Conservation (phyloP, 208 protist species). For the Acanthamoeba lenticulata region DNA sequence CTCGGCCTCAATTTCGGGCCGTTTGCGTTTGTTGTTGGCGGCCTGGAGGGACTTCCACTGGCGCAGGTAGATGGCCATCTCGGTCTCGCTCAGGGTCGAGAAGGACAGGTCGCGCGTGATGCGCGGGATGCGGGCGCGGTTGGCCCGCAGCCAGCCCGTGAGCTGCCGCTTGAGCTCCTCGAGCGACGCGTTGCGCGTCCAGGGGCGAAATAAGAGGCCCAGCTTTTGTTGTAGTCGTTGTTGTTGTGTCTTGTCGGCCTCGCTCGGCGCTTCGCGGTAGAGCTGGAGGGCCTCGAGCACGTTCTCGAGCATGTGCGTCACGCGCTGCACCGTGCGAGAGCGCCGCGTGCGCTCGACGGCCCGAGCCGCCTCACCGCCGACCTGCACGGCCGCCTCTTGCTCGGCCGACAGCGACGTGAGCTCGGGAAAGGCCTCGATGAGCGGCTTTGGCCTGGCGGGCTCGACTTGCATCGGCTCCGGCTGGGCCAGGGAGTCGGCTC, state of each 20-base stretch:
- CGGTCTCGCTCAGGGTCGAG: slow-evolving; percentile 4
- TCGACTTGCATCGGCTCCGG: no score
- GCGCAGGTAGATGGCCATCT: slow-evolving; percentile 24
- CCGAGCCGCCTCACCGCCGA: no score
- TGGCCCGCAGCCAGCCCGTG: neutral
- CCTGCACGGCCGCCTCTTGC: no score
- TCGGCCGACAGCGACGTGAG: no score
- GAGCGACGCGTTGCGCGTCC: neutral
- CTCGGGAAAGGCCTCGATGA: no score
- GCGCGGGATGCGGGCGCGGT: slow-evolving; percentile 9
- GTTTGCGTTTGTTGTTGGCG: neutral
- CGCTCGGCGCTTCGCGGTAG: neutral
- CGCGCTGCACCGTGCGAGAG: neutral
- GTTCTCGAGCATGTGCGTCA: neutral
- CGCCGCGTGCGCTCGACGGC: no score
- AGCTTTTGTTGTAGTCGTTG: no score
- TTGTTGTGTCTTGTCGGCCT: neutral
- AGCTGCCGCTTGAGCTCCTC: neutral
- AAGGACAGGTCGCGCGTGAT: slow-evolving; percentile 48
- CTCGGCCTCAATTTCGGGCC: neutral
- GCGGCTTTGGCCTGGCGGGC: no score
- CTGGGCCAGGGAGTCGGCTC: no score
- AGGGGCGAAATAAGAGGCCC: no score
- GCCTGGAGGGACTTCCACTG: neutral
- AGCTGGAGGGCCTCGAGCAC: neutral